phyloP scores from a whole-genome alignment of 768 basidiomycete genomes.

The Trametes villosa region DNA sequence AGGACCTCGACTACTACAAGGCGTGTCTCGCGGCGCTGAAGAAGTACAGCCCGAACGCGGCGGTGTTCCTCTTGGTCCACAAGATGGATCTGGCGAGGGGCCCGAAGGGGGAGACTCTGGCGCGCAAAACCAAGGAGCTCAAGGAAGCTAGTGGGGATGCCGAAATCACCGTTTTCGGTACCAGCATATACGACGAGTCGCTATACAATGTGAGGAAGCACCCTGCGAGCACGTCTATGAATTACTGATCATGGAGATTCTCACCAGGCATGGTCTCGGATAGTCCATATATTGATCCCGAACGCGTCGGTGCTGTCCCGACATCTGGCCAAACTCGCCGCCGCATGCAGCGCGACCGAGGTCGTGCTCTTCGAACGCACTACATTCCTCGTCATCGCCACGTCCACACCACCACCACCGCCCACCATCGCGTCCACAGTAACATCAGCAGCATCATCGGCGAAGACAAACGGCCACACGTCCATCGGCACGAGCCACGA shows the following conservation, averaged over 20 bases:
- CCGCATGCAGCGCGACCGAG: slow-evolving; percentile 88
- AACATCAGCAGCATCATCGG: slow-evolving; percentile 31
- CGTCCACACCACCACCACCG: slow-evolving; percentile 56
- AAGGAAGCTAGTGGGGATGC: slow-evolving; percentile 66
- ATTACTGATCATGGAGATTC: slow-evolving; percentile 13
- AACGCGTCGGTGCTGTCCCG: slow-evolving; percentile 88
- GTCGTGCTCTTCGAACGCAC: slow-evolving; percentile 96
- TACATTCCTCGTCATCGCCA: slow-evolving; percentile 97
- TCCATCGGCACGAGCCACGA: slow-evolving; percentile 13
- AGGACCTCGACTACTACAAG: slow-evolving; percentile 90
- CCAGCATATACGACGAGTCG: slow-evolving; percentile 92
- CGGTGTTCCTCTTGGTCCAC: slow-evolving; percentile 89
- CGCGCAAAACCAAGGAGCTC: slow-evolving; percentile 75
- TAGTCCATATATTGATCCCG: slow-evolving; percentile 95
- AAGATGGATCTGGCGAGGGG: slow-evolving; percentile 95
- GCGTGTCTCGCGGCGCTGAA: slow-evolving; percentile 86
- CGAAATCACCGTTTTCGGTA: slow-evolving; percentile 78
- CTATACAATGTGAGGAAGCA: slow-evolving; percentile 75
- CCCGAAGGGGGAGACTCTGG: slow-evolving; percentile 60
- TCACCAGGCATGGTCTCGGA: slow-evolving; percentile 92
- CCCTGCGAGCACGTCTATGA: not conserved
- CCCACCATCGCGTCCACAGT: slow-evolving; percentile 23
- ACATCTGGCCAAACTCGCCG: slow-evolving; percentile 86
- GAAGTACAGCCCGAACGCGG: slow-evolving; percentile 80
- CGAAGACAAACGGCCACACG: slow-evolving; percentile 29